phyloP scores from a whole-genome alignment of 75 land plant genomes.

The Selaginella tamariscina region DNA sequence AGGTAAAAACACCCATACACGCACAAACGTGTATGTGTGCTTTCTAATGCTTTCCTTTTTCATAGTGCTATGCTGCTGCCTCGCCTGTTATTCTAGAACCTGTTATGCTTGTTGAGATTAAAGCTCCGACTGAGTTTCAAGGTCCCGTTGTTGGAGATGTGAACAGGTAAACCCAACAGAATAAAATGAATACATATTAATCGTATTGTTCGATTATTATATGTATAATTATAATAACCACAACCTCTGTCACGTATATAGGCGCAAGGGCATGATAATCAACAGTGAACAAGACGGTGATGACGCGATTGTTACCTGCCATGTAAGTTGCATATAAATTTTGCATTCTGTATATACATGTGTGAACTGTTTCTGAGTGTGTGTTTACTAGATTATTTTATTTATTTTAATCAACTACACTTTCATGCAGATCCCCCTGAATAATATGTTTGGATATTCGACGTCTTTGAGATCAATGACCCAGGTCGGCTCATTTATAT shows the following conservation, averaged over 20 bases:
- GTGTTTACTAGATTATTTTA: background rate
- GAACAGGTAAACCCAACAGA: conserved; percentile 90
- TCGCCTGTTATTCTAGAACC: conserved; percentile 92
- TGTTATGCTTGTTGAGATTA: conserved; percentile 85
- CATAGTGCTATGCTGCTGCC: conserved; percentile 78
- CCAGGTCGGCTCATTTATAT: conserved; percentile 50
- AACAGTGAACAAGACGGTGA: conserved; percentile 98
- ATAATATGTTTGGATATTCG: conserved; percentile 99
- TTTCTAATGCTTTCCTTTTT: background rate
- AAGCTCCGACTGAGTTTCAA: conserved; percentile 90
- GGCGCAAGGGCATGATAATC: conserved; percentile 94
- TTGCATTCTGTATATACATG: background rate
- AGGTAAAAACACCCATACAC: conserved; percentile 59
- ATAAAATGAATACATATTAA: background rate
- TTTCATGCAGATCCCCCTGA: conserved; percentile 68
- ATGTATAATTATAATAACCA: conserved; percentile 2
- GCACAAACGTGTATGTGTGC: no score
- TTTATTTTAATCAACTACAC: background rate
- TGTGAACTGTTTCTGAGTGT: background rate
- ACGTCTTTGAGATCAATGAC: conserved; percentile 97
- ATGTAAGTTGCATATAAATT: conserved; percentile 38
- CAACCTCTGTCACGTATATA: conserved; percentile 13
- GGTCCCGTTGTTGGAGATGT: conserved; percentile 92
- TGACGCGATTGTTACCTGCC: conserved; percentile 63
- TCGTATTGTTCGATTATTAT: background rate